These are phyloP conservation scores for Thinopyrum elongatum DNA, from an alignment of 176 grass and related monocot species.

Conservation along the genomic window DNA sequence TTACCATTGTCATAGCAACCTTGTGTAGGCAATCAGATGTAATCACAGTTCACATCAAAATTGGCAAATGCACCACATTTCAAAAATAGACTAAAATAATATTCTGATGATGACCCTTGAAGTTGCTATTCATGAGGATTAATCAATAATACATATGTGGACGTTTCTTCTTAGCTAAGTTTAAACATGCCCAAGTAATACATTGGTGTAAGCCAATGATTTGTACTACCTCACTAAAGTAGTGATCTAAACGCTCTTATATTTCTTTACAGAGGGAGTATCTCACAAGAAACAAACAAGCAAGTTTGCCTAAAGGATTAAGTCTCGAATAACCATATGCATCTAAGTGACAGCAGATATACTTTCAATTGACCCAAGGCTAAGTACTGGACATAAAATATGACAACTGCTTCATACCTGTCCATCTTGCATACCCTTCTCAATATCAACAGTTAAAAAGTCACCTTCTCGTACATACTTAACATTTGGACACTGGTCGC, in stretches of 20 bases:
- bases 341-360: conserved; percentile 1
- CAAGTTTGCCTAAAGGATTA: neutral
- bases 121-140: neutral
- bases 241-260: too few species aligned
- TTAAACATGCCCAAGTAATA: neutral
- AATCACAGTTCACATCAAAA: neutral
- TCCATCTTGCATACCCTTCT: conserved; percentile 99
- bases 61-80: neutral
- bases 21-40: neutral
- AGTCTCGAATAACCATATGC: neutral
- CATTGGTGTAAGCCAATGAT: neutral
- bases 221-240: too few species aligned
- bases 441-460: conserved; percentile 97
- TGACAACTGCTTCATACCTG: conserved; percentile 55
- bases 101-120: neutral
- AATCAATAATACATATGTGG: neutral
- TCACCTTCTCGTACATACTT: conserved; percentile 91
- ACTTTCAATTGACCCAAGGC: neutral
- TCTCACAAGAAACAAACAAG: neutral
- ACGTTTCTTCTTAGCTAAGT: neutral
- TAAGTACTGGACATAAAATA: neutral
- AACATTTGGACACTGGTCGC: conserved; percentile 95
- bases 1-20: neutral
- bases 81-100: neutral
- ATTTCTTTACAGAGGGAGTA: too few species aligned